Evolutionary conservation across 345 rosid species (phyloP), one percentile per base, ranked within the genome.

Genomic region (Aurinia saxatilis): DNA sequence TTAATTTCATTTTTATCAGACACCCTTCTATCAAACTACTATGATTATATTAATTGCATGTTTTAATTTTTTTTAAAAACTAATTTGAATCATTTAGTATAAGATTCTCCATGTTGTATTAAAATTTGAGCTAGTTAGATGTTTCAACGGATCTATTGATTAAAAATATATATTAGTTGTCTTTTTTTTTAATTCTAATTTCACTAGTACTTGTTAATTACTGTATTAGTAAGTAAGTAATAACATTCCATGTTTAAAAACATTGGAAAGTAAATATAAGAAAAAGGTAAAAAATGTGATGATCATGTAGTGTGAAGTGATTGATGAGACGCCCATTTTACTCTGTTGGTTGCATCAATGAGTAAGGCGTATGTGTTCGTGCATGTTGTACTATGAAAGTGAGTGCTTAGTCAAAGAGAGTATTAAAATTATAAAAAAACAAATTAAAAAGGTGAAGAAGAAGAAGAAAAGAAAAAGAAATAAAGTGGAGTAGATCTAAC

Each of bases 351-450:
- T 34, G 52, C 55, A 53, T 61, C 46, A 69, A 27, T 27, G 30
- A 27, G 30, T 27, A 27, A 52, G 68, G 74, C 38, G 57, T 57
- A 55, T 50, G 70, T 57, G 65, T 50, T 64, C 60, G 70, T 57
- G 60, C 70, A 64, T 64, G 40, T 71, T 71, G 75, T 64, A 65
- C 75, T 71, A 57, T 57, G 60, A 64, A 57, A 64, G 75, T 65
- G 50, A 57, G 75, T 64, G 75, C 65, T 65, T 71, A 57, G 66
- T 64, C 75, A 71, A 71, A 65, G 30, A 49, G 19, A 34, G 70
- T 63, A 40, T 57, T 37, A n/a, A 63, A 63, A 48, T 19, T 8
- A 6, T n/a, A 23, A 57, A 41, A 39, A 23, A 34, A 57, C 18
- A 38, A 16, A 55, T 5, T 16, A 29, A 56, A 56, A 27, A 70